Evolutionary conservation across 768 basidiomycete genomes (phyloP).

Genomic region (Auricularia heimuer): DNA sequence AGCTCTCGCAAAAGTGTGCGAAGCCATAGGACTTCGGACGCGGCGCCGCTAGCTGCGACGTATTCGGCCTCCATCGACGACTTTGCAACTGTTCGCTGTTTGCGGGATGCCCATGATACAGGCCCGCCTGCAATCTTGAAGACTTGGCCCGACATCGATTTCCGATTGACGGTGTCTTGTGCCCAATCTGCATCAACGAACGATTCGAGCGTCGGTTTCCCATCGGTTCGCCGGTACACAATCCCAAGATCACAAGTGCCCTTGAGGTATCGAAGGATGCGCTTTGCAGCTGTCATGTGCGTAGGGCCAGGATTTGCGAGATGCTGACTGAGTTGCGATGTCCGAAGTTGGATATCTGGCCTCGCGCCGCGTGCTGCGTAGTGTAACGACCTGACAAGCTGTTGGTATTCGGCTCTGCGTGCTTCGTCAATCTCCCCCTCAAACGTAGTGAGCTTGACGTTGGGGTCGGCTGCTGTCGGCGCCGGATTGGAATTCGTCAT

Average conservation of each 20-base stretch:
- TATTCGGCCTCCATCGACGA: conserved; percentile 19
- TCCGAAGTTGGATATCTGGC: conserved; percentile 13
- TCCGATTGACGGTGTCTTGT: conserved; percentile 2
- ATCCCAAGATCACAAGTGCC: neutral
- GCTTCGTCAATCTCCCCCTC: conserved; percentile 5
- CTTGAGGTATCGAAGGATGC: conserved; percentile 4
- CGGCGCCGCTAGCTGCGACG: conserved; percentile 11
- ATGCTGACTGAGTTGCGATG: conserved; percentile 13
- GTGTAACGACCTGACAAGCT: conserved; percentile 21
- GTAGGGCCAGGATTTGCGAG: conserved; percentile 1
- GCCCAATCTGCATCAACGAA: conserved; percentile 16
- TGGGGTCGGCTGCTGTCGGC: neutral
- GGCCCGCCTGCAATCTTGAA: too few species aligned
- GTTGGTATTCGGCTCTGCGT: conserved; percentile 10
- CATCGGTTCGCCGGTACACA: conserved; percentile 6
- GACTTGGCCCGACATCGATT: too few species aligned
- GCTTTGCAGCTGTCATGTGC: conserved; percentile 5
- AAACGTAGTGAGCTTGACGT: conserved; percentile 4
- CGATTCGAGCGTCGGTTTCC: neutral
- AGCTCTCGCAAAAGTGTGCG: conserved; percentile 1
- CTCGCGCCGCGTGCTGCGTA: conserved; percentile 15
- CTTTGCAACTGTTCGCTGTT: conserved; percentile 9
- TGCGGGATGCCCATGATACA: too few species aligned
- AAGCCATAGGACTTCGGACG: conserved; percentile 1
- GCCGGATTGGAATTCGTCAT: conserved; percentile 5